A percentile compares a stretch with the other conserved stretches of the same genome.
These are phyloP conservation scores for Allium cepa DNA, from an alignment of 106 monocot species.

Conservation along the genomic window DNA sequence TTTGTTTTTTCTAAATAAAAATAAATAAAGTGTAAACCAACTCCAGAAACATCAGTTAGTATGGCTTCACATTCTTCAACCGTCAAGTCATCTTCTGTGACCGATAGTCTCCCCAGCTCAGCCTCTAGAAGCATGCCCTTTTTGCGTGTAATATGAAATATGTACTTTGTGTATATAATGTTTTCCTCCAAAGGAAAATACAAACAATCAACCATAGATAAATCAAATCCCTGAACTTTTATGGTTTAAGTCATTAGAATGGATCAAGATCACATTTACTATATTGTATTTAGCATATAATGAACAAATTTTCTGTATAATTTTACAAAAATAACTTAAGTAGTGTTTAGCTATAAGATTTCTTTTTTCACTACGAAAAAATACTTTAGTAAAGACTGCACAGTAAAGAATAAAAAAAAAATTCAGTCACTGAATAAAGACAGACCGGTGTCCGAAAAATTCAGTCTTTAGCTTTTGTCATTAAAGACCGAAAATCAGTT, in stretches of 20 bases:
- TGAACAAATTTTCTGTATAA: constrained; percentile 4
- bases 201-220: constrained; percentile 95
- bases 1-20: constrained; percentile 29
- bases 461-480: no score
- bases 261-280: no score
- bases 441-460: no score
- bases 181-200: constrained; percentile 67
- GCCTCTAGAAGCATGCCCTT: constrained; percentile 80
- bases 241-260: not conserved
- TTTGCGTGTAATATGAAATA: constrained; percentile 52
- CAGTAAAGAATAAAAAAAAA: no score
- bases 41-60: constrained; percentile 73
- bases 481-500: no score
- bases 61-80: constrained; percentile 92
- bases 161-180: constrained; percentile 54
- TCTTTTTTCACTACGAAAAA: no score
- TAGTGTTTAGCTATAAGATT: no score
- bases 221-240: constrained; percentile 81
- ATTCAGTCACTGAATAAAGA: no score
- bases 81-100: constrained; percentile 84
- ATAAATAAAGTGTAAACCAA: constrained; percentile 10
- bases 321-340: no score
- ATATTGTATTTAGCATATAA: no score
- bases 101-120: constrained; percentile 88
- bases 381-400: no score